Evolutionary conservation across 345 rosid genomes (phyloP).

Genomic region (Hypericum androsaemum): DNA sequence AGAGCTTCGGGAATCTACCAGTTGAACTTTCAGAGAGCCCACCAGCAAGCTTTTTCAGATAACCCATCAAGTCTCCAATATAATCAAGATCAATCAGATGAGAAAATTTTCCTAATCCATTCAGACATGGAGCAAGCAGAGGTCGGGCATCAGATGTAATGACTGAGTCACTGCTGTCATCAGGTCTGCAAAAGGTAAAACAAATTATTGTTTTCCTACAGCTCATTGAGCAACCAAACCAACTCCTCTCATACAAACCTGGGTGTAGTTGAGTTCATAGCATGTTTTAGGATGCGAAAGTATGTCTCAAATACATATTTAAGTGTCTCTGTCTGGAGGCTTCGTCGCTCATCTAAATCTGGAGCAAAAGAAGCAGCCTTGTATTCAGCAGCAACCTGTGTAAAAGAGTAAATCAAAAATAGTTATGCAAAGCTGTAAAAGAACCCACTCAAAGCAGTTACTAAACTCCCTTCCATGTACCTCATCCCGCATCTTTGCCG

Average conservation of each 20-base stretch:
- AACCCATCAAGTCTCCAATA: constrained; percentile 83
- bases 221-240: neutral
- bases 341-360: constrained; percentile 48
- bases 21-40: constrained; percentile 23
- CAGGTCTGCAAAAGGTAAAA: constrained; percentile 33
- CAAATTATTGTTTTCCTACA: neutral
- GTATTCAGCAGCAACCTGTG: constrained; percentile 79
- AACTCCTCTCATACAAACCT: constrained; percentile 34
- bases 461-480: constrained; percentile 19
- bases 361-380: constrained; percentile 54
- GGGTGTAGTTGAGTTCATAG: constrained; percentile 37
- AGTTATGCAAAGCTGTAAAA: neutral
- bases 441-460: neutral
- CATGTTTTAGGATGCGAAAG: constrained; percentile 77
- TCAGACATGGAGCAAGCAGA: constrained; percentile 70
- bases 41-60: constrained; percentile 73
- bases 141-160: constrained; percentile 43
- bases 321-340: constrained; percentile 73
- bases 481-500: constrained; percentile 70
- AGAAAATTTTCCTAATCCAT: constrained; percentile 79
- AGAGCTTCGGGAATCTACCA: constrained; percentile 25
- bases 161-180: constrained; percentile 26
- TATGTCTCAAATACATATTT: constrained; percentile 84
- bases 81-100: constrained; percentile 77
- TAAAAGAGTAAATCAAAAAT: constrained; percentile 8